These are phyloP conservation scores for Pascua guehoae DNA, from an alignment of 1,284 basidiomycete genomes.

Conservation along the genomic window DNA sequence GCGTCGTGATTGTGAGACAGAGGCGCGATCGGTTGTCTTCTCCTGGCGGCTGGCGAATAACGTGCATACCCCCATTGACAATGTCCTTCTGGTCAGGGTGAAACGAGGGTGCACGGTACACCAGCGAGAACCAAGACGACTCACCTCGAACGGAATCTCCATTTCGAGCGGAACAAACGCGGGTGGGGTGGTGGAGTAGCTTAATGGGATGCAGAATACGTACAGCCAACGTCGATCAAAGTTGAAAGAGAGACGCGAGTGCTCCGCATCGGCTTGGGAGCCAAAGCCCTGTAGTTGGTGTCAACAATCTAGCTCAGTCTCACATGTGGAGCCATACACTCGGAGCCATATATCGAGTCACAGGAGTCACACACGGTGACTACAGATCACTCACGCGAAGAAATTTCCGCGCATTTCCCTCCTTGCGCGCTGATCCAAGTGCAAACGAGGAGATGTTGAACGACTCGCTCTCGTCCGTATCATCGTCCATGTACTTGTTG, in stretches of 20 bases:
- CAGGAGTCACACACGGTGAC: too few species aligned
- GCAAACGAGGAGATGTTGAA: conserved; percentile 6
- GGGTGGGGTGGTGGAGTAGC: conserved; percentile 1
- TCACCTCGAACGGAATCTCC: conserved; percentile 20
- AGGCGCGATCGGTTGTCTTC: conserved; percentile 1
- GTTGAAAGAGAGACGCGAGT: conserved; percentile 17
- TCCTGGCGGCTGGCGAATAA: background rate
- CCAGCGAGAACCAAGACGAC: background rate
- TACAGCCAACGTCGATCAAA: conserved; percentile 16
- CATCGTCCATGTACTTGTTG: conserved; percentile 6
- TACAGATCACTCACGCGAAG: conserved; percentile 2
- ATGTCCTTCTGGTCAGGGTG: conserved; percentile 11
- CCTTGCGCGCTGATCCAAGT: conserved; percentile 4
- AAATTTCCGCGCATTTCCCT: background rate
- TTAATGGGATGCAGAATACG: conserved; percentile 4
- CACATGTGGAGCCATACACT: too few species aligned
- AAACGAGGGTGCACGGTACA: too few species aligned
- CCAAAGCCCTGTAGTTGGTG: conserved; percentile 9
- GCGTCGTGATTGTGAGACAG: conserved; percentile 16
- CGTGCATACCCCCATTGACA: conserved; percentile 11
- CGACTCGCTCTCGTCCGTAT: conserved; percentile 2
- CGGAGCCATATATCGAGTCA: too few species aligned
- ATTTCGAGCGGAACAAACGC: conserved; percentile 17
- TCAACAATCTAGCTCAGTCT: background rate
- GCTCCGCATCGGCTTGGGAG: background rate